Evolutionary conservation across 352 stramenopile genomes (phyloP).

Genomic region (Elongisporangium prolatum): DNA sequence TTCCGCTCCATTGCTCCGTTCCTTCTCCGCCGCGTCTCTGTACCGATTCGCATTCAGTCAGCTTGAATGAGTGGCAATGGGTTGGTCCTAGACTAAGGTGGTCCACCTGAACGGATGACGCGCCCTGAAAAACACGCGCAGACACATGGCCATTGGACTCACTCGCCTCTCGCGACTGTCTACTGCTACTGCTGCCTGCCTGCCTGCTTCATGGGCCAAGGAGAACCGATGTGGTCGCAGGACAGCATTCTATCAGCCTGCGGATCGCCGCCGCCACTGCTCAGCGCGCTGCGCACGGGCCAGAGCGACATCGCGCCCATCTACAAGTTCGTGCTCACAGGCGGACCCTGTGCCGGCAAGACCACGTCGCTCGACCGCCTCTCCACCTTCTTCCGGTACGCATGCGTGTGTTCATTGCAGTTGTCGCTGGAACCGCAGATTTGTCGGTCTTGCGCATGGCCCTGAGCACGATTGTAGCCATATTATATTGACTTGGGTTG

Average conservation of each 20-base stretch:
- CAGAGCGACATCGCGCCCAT: slow-evolving; percentile 73
- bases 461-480: not conserved
- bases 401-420: not conserved
- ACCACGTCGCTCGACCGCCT: slow-evolving; percentile 92
- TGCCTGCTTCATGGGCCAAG: slow-evolving; percentile 13
- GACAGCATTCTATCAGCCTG: slow-evolving; percentile 28
- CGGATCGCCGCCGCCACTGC: slow-evolving; percentile 42
- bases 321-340: slow-evolving; percentile 93
- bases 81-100: not conserved
- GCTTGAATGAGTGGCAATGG: not conserved
- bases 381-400: slow-evolving; percentile 81
- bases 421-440: not conserved
- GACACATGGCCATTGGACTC: not conserved
- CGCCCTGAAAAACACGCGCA: not conserved
- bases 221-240: slow-evolving; percentile 39
- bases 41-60: not conserved
- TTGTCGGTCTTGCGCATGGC: not conserved
- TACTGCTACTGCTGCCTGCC: not conserved
- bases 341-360: slow-evolving; percentile 93
- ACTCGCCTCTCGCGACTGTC: not conserved
- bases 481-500: not conserved
- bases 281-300: slow-evolving; percentile 63
- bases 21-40: not conserved
- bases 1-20: not conserved
- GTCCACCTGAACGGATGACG: not conserved